Evolutionary conservation across 1,284 basidiomycete genomes (phyloP), one percentile per base, ranked within the genome.

Genomic region (Athelia sp.): DNA sequence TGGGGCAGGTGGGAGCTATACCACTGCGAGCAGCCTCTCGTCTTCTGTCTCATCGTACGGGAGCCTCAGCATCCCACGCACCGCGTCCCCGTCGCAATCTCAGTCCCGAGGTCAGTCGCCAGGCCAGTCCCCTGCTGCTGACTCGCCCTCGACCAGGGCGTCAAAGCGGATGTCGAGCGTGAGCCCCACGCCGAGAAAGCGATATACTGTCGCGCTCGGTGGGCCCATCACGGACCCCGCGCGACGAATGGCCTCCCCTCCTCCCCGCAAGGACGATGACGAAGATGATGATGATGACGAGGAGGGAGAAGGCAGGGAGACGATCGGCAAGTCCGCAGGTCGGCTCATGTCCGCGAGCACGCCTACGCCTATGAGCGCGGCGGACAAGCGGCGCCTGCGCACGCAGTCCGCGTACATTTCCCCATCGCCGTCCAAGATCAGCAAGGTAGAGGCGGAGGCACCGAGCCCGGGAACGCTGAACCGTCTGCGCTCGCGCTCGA

Each of bases 161-260:
- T 29, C 26, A 13, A 29, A 29, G 26, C 4, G 26, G 26, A 29
- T 71, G 13, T 64, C 71, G 1, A 86, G 75, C 51, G 72, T 82
- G 24, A 87, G 84, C 54, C 87, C 87, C 1, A 87, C 86, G 0
- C 85, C 87, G 1, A 69, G 84, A 43, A 91, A 91, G 59, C 73
- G 89, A 31, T 90, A 91, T 60, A 90, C 89, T 0, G 87, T 90
- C 42, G 87, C 89, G 1, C 73, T 91, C 0, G 88, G 88, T 14
- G 81, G 76, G 3, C 83, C 84, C 0, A 80, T 86, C 62, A 65
- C 49, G 66, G 65, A 43, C 62, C 55, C 10, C 65, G 62, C 54
- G 8, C 49, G 53, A 32, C 60, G 54, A 4, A 58, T 70, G 47
- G 74, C 72, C 3, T 74, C 68, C 2, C 70, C 72, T 1, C 66